phyloP scores from a whole-genome alignment of 108 stramenopile genomes.

The Fistulifera solaris region DNA sequence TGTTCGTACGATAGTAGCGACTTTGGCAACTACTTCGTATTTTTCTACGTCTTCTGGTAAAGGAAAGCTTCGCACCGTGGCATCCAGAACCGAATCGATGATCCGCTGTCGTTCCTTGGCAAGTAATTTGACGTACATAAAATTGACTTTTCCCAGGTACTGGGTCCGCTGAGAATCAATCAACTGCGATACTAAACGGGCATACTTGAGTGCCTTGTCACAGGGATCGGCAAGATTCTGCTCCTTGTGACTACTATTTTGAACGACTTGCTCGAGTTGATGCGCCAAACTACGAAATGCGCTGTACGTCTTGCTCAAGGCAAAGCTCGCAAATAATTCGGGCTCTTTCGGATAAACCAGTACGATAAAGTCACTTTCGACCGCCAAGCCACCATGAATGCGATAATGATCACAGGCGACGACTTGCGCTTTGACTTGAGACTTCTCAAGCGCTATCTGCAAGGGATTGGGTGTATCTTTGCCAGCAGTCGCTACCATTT shows the following conservation, averaged over 20 bases:
- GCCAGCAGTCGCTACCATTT: too few relatives aligned
- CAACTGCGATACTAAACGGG: slow-evolving; percentile 26
- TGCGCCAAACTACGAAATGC: slow-evolving; percentile 35
- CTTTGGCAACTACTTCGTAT: slow-evolving; percentile 14
- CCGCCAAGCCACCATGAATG: slow-evolving; percentile 40
- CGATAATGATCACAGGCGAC: slow-evolving; percentile 41
- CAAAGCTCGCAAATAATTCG: slow-evolving; percentile 26
- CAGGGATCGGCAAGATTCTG: neutral
- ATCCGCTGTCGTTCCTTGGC: slow-evolving; percentile 36
- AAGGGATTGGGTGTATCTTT: slow-evolving; percentile 13
- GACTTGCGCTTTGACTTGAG: slow-evolving; percentile 27
- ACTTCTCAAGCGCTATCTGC: slow-evolving; percentile 21
- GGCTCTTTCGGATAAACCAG: slow-evolving; percentile 6
- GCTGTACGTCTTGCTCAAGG: slow-evolving; percentile 37
- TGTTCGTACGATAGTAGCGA: slow-evolving; percentile 28
- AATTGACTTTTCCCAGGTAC: slow-evolving; percentile 49
- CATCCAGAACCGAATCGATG: slow-evolving; percentile 33
- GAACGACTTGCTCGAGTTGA: slow-evolving; percentile 26
- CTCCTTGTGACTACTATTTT: slow-evolving; percentile 4
- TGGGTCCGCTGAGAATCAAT: slow-evolving; percentile 29
- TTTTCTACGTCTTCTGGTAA: neutral
- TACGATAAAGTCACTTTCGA: slow-evolving; percentile 51
- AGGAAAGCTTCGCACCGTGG: slow-evolving; percentile 29
- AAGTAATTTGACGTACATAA: slow-evolving; percentile 34
- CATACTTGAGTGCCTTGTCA: slow-evolving; percentile 21